Percentiles rank a stretch among this genome's conserved stretches.
phyloP scores from a whole-genome alignment of 1,284 basidiomycete species.

The Apiotrichum domesticum region DNA sequence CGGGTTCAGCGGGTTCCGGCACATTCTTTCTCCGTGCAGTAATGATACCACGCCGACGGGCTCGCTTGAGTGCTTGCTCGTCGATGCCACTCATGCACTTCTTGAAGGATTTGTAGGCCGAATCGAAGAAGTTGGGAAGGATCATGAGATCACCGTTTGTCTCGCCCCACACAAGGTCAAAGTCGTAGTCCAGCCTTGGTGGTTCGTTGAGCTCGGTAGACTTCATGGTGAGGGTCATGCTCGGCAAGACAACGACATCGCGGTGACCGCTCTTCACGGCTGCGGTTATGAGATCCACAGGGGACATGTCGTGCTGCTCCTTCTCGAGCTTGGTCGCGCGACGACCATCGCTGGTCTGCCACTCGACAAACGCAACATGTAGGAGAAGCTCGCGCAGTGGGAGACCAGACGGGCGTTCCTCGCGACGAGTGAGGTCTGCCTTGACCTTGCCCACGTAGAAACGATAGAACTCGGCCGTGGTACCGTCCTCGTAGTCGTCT shows the following conservation, averaged over 20 bases:
- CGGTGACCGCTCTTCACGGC: slow-evolving; percentile 22
- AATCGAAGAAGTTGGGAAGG: slow-evolving; percentile 37
- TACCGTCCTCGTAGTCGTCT: slow-evolving; percentile 30
- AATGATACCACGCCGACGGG: slow-evolving; percentile 25
- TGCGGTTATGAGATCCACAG: slow-evolving; percentile 27
- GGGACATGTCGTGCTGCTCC: slow-evolving; percentile 20
- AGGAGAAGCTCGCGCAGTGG: slow-evolving; percentile 30
- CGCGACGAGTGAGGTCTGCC: slow-evolving; percentile 31
- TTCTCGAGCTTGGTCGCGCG: slow-evolving; percentile 20
- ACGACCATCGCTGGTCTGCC: slow-evolving; percentile 33
- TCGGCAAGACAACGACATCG: slow-evolving; percentile 33
- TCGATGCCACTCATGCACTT: slow-evolving; percentile 35
- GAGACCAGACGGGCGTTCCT: slow-evolving; percentile 11
- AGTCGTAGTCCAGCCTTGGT: slow-evolving; percentile 34
- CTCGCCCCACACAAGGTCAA: slow-evolving; percentile 37
- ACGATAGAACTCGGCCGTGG: slow-evolving; percentile 34
- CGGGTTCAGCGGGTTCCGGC: neutral
- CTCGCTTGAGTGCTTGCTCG: slow-evolving; percentile 29
- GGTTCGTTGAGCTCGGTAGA: slow-evolving; percentile 30
- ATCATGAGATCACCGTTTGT: slow-evolving; percentile 39
- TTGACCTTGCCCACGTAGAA: slow-evolving; percentile 36
- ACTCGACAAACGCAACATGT: slow-evolving; percentile 25
- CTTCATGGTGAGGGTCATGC: slow-evolving; percentile 36
- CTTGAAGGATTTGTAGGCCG: slow-evolving; percentile 30
- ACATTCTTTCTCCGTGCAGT: neutral